These are phyloP conservation scores for Meira miltonrushii DNA, from an alignment of 1,284 basidiomycete species.

Conservation along the genomic window DNA sequence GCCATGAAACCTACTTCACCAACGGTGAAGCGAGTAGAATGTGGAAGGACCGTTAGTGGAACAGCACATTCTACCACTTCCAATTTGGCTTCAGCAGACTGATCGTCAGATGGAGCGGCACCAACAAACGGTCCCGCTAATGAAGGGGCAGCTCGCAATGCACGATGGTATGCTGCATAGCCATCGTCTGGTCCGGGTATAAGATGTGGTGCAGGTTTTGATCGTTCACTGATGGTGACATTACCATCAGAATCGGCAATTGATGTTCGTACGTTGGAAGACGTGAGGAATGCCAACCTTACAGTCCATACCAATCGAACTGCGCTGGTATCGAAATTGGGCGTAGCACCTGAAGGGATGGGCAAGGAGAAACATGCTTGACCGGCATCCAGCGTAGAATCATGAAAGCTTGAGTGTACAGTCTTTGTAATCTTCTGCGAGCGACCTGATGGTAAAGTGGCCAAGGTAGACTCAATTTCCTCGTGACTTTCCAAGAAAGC, in stretches of 20 bases:
- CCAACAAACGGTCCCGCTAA: constrained; percentile 9
- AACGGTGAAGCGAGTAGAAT: constrained; percentile 33
- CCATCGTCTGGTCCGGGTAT: constrained; percentile 28
- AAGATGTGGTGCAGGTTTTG: constrained; percentile 33
- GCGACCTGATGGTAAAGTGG: constrained; percentile 31
- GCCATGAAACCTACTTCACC: constrained; percentile 17
- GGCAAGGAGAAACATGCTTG: constrained; percentile 30
- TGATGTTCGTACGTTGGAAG: constrained; percentile 15
- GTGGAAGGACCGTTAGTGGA: constrained; percentile 39
- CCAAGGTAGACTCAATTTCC: constrained; percentile 36
- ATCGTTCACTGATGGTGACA: background rate
- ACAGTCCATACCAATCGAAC: constrained; percentile 44
- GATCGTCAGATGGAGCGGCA: background rate
- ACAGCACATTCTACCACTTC: constrained; percentile 50
- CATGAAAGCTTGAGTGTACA: constrained; percentile 43
- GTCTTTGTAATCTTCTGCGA: constrained; percentile 28
- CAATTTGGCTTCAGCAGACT: constrained; percentile 26
- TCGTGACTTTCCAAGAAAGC: constrained; percentile 48
- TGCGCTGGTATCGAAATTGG: constrained; percentile 44
- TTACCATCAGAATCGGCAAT: constrained; percentile 2
- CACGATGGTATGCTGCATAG: constrained; percentile 38
- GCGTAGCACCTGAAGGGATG: constrained; percentile 43
- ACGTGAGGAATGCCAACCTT: constrained; percentile 39
- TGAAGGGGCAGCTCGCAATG: constrained; percentile 24
- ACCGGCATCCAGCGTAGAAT: constrained; percentile 39